Evolutionary conservation across 1,284 basidiomycete species (phyloP).

Genomic region (Sanghuangporus baumii): DNA sequence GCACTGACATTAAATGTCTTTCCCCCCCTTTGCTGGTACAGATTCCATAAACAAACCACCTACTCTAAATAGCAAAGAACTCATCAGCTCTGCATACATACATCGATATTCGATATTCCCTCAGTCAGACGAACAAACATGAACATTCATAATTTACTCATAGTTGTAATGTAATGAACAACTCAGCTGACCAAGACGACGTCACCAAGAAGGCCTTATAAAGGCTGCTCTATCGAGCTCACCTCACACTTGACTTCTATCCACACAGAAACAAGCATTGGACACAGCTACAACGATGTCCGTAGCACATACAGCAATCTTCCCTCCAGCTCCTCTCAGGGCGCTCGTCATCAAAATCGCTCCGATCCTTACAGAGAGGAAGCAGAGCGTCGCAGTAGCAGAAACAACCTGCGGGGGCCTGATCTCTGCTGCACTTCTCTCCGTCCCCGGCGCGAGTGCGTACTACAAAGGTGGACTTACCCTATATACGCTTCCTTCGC

Average conservation of each 20-base stretch:
- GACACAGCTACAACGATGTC: neutral
- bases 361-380: slow-evolving; percentile 16
- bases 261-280: neutral
- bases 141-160: neutral
- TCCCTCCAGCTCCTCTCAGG: slow-evolving; percentile 21
- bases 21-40: no score
- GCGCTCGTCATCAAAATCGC: slow-evolving; percentile 19
- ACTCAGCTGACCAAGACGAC: neutral
- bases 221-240: neutral
- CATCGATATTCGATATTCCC: no score
- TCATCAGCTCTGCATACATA: no score
- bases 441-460: slow-evolving; percentile 22
- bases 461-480: slow-evolving; percentile 23
- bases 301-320: slow-evolving; percentile 2
- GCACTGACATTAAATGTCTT: no score
- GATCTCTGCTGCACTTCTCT: slow-evolving; percentile 23
- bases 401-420: slow-evolving; percentile 25
- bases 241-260: neutral
- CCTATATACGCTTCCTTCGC: slow-evolving; percentile 20
- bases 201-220: neutral
- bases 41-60: no score
- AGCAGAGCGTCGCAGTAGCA: slow-evolving; percentile 22
- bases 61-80: no score
- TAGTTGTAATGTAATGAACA: neutral
- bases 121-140: neutral